Evolutionary conservation across 164 flowering plant species (phyloP).

Genomic region (Aristolochia contorta): DNA sequence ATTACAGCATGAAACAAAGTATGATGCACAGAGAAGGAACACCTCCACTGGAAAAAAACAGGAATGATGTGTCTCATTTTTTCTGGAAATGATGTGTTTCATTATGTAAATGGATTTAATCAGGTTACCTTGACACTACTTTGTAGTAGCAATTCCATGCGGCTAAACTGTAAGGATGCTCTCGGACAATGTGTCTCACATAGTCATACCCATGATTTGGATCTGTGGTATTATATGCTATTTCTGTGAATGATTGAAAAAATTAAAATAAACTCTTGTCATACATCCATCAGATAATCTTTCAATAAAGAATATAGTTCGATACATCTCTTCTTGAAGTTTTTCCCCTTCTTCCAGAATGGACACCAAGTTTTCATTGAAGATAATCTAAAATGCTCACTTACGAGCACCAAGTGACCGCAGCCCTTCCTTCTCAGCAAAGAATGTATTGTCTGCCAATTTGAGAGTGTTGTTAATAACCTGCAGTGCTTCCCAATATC

Average conservation of each 20-base stretch:
- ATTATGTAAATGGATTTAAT: background rate
- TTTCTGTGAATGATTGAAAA: conserved; percentile 26
- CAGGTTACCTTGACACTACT: conserved; percentile 47
- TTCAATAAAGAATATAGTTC: background rate
- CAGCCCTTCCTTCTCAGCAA: conserved; percentile 60
- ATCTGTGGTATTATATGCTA: conserved; percentile 54
- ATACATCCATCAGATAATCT: background rate
- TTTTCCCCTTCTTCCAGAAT: background rate
- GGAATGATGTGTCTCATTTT: too few species aligned
- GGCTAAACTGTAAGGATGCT: conserved; percentile 65
- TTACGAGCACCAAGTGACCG: conserved; percentile 75
- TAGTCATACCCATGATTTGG: conserved; percentile 53
- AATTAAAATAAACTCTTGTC: background rate
- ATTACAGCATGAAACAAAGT: too few species aligned
- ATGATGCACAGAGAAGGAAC: too few species aligned
- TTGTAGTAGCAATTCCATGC: conserved; percentile 90
- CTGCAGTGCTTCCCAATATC: conserved; percentile 69
- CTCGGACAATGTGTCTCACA: conserved; percentile 45
- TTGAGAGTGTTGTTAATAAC: conserved; percentile 44
- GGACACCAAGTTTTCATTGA: background rate
- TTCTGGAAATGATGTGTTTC: background rate
- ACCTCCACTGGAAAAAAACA: too few species aligned
- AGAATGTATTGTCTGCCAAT: conserved; percentile 31
- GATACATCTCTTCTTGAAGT: background rate
- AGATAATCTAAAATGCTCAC: conserved; percentile 11